Evolutionary conservation across 169 alveolate species (phyloP), one percentile per base, ranked within the genome.

Genomic region (Plasmodium knowlesi): DNA sequence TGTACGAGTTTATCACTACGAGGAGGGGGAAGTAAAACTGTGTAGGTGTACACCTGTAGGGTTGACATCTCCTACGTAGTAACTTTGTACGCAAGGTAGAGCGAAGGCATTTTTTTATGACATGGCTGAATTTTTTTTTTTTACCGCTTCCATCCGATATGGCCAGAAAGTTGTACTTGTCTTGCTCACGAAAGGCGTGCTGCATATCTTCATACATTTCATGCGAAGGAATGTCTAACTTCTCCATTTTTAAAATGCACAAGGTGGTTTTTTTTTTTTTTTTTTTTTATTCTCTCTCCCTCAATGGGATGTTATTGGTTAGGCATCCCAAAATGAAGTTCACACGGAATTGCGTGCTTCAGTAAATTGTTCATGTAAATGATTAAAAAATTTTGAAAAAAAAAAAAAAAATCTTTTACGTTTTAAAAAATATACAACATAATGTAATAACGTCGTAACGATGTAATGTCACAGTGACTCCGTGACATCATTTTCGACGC

Each of bases 61-160:
- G 61, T 12, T 19, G 3, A 50, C 14, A 0, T 50, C 61, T 5
- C 22, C 61, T 50, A 50, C 61, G 61, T 50, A 46, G 61, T 67
- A 67, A 67, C 76, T 67, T 4, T 67, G 41, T 9, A 67, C 16
- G 76, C 5, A 67, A 19, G 76, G 0, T 19, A 5, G 37, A 10
- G 3, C n/a, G 37, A 5, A 5, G 1, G 14, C 1, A 28, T 84
- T 84, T 84, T 25, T 70, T 84, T 84, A 84, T 82, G 83, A 43
- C 25, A 50, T 14, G 12, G 61, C 12, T 50, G 61, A 50, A 50
- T 54, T 54, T 25, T 84, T 84, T 84, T 84, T 84, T 25, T 70
- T 84, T 84, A 84, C 92, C 92, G 32, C 41, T 71, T 41, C 92
- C 78, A 71, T 84, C 92, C 30, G 92, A 84, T 84, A 84, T 70